Evolutionary conservation across 2,329 filamentous ascomycete genomes (phyloP), one percentile per base, ranked within the genome.

Genomic region (Penicillium sp.): DNA sequence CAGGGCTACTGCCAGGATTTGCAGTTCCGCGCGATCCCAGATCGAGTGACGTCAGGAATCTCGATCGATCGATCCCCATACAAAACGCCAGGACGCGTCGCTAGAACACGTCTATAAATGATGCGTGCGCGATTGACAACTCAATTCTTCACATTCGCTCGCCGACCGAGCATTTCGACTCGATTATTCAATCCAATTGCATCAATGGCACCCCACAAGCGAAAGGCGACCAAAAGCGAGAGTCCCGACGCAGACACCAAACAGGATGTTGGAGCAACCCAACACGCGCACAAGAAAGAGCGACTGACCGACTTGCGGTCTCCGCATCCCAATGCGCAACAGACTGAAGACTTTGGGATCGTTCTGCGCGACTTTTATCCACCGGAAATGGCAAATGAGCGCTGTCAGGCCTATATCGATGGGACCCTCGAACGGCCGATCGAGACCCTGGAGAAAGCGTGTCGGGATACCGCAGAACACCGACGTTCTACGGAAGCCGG

Each of bases 291-390:
- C 52, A 1, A 60, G 39, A 46, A 72, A 68, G 56, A 66, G 59
- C 45, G 57, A 51, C 3, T 60, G 56, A 13, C 37, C 52, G 62
- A 67, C 42, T 29, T 69, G 19, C 54, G 52, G 1, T 55, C 60
- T n/a, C 69, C 68, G 1, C 72, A 74, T 54, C 71, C 66, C 3
- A 70, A 72, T 49, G 70, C 77, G 1, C 67, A 77, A 58, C 72
- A 78, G 57, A 67, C 74, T 7, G 78, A 79, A 55, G 72, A 79
- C 19, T 77, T 87, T 62, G 87, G 86, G 19, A 86, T 90, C 49
- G 85, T 90, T 0, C 78, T 89, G 35, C 86, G 88, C 42, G 82
- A 90, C 48, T 96, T 87, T 76, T 97, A 96, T 65, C 91, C 91
- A 0, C 84, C 85, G 1, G 91, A 96, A 71, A 96, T 97, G 87